These are phyloP conservation scores for Microdochium nivale DNA, from an alignment of 2,329 filamentous ascomycete genomes.

Conservation along the genomic window DNA sequence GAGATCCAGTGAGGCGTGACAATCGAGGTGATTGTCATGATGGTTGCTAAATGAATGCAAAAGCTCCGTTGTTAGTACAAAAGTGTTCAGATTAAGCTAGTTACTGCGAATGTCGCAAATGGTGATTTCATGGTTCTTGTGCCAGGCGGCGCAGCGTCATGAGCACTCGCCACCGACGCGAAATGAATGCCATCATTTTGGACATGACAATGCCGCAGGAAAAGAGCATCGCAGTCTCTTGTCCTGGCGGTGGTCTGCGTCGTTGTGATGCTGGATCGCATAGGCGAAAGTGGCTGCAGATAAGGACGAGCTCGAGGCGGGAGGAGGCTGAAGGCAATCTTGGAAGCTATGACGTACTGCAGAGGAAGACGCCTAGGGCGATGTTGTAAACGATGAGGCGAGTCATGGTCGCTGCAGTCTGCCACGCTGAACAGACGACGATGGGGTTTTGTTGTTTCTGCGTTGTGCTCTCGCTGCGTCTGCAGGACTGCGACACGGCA, in stretches of 20 bases:
- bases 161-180: no score
- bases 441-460: neutral
- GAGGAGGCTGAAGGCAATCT: constrained; percentile 4
- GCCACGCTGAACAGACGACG: neutral
- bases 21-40: constrained; percentile 63
- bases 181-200: no score
- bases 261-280: neutral
- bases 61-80: constrained; percentile 19
- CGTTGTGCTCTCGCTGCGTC: neutral
- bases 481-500: neutral
- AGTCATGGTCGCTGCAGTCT: constrained; percentile 24
- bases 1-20: constrained; percentile 63
- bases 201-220: neutral
- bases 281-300: constrained; percentile 1
- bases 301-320: constrained; percentile 3
- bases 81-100: no score
- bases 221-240: no score
- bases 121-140: no score
- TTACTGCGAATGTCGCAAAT: no score
- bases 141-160: neutral
- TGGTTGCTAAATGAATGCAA: constrained; percentile 43
- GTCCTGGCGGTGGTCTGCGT: no score
- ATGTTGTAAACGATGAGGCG: constrained; percentile 30
- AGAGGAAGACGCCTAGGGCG: constrained; percentile 30
- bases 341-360: constrained; percentile 29